Evolutionary conservation across 202 grass and related monocot genomes (phyloP).

Genomic region (Saccharum hybrid): DNA sequence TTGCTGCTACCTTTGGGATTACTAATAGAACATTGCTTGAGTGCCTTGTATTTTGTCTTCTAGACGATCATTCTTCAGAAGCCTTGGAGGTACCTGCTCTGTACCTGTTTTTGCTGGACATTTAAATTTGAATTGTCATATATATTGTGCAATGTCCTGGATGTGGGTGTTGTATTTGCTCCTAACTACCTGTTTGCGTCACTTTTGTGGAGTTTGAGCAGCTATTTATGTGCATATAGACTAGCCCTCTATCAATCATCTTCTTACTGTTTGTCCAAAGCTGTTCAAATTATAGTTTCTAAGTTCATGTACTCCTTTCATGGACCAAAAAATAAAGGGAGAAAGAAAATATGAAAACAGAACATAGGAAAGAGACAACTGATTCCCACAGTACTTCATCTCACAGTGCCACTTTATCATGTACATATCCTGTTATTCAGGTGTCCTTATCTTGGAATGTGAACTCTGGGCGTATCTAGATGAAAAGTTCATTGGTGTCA

Average conservation of each 20-base stretch:
- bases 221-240: slow-evolving; percentile 13
- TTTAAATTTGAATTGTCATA: slow-evolving; percentile 21
- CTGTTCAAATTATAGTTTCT: slow-evolving; percentile 36
- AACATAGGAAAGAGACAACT: background rate
- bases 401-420: background rate
- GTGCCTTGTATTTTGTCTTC: slow-evolving; percentile 82
- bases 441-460: background rate
- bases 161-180: slow-evolving; percentile 18
- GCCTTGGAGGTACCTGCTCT: slow-evolving; percentile 78
- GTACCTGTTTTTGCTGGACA: slow-evolving; percentile 23
- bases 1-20: slow-evolving; percentile 78
- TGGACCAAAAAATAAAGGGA: slow-evolving; percentile 4
- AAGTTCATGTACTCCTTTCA: slow-evolving; percentile 13
- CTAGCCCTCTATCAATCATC: too few relatives aligned
- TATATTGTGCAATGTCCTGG: slow-evolving; percentile 6
- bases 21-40: slow-evolving; percentile 64
- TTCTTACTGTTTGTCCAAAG: slow-evolving; percentile 9
- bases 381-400: background rate
- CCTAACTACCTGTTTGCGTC: slow-evolving; percentile 25
- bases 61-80: slow-evolving; percentile 76
- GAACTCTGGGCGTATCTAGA: background rate
- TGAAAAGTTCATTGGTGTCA: background rate
- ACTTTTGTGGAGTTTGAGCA: slow-evolving; percentile 16
- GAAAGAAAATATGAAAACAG: background rate
- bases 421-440: background rate